Base-by-base conservation (phyloP, 768 basidiomycete genomes). In the Russula sp. region DNA sequence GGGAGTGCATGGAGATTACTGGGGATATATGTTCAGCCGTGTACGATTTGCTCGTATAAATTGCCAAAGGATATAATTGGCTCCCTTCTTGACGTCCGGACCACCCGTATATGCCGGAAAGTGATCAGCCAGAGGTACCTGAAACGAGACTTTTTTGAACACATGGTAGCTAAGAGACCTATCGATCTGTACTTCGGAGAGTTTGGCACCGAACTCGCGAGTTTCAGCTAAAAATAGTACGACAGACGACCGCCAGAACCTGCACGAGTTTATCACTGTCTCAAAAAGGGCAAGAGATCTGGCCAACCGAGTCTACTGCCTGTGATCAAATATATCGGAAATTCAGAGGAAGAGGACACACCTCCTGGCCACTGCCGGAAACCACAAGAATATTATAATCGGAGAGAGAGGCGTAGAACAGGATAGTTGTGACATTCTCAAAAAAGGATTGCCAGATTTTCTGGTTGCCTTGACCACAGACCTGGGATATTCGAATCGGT, bases 381-480 rank as follows among this genome's bases (percentile, higher is more conserved):
- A 35, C 18, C 10, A n/a, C 49, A 0, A 85, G 83, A 68, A 87
- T 84, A 66, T 90, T 86, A 69, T 90, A 90, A 72, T 88, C 87
- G 73, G 81, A 83, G 61, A 89, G 71, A 11, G 85, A 83, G 32
- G 83, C 83, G 69, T 84, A 87, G 73, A 88, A 88, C 48, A 89
- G 85, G 70, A 89, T 85, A 38, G 77, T 79, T 8, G 85, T 87
- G 32, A 87, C 85, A 18, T 73, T 73, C 69, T 86, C 84, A 67
- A 85, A 85, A 65, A 76, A 81, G 72, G 75, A 74, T 0, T 79
- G 73, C 78, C 78, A 79, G 62, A 77, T 80, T 65, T 78, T 79
- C 58, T 78, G 69, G 67, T 81, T 78, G 32, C 73, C 76, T 63
- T 83, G 82, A 1, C 83, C 81, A 39, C 86, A 87, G 18, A 89